Percentiles rank a stretch among this genome's conserved stretches.
Evolutionary conservation across 1,284 basidiomycete species (phyloP).

Genomic region (Leccinum subfulvum): DNA sequence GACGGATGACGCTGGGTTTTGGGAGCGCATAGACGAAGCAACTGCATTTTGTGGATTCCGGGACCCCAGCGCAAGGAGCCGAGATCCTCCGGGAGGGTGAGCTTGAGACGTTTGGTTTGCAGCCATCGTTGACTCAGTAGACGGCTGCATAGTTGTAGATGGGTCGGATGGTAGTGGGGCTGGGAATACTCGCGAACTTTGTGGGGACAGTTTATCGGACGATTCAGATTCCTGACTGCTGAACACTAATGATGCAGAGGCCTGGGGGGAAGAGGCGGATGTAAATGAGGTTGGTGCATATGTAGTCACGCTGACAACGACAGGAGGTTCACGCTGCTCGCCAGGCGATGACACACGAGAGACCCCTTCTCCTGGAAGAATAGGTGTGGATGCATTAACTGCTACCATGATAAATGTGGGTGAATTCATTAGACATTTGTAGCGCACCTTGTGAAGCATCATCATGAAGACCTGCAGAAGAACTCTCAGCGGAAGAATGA

Average conservation of each 20-base stretch:
- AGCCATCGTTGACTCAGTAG: constrained; percentile 16
- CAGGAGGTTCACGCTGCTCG: constrained; percentile 11
- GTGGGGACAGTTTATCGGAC: constrained; percentile 31
- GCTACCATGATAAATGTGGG: constrained; percentile 15
- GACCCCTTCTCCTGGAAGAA: constrained; percentile 8
- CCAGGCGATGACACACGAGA: constrained; percentile 14
- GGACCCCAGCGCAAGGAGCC: constrained; percentile 64
- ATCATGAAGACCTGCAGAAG: constrained; percentile 11
- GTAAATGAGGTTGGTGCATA: constrained; percentile 4
- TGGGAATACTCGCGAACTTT: constrained; percentile 39
- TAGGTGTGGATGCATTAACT: constrained; percentile 15
- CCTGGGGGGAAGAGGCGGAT: constrained; percentile 20
- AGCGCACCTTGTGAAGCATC: constrained; percentile 24
- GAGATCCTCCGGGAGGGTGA: constrained; percentile 68
- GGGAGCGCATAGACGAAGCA: constrained; percentile 22
- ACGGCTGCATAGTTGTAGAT: constrained; percentile 15
- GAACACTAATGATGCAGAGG: constrained; percentile 4
- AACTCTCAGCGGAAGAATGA: constrained; percentile 11
- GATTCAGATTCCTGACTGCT: constrained; percentile 27
- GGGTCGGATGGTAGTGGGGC: constrained; percentile 30
- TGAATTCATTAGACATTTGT: constrained; percentile 1
- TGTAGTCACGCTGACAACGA: neutral
- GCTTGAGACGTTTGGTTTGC: constrained; percentile 37
- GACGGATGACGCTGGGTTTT: constrained; percentile 21
- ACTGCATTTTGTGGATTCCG: constrained; percentile 37